phyloP scores from a whole-genome alignment of 2,329 filamentous ascomycete genomes.

The Simplicillium aogashimaense region DNA sequence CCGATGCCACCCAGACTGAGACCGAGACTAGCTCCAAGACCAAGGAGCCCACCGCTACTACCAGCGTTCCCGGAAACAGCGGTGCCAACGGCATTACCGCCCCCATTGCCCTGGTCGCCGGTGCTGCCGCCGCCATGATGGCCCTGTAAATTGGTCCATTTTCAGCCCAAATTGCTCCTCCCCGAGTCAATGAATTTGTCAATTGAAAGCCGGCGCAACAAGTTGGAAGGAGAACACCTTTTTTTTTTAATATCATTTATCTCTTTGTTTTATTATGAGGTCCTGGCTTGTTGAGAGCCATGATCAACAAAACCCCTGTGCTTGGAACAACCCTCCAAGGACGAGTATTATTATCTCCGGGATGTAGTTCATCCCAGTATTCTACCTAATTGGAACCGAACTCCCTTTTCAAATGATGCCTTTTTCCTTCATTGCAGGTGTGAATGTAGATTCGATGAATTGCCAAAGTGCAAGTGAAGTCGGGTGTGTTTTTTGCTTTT shows the following conservation, averaged over 20 bases:
- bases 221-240: too few relatives aligned
- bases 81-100: slow-evolving; percentile 17
- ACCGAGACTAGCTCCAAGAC: background rate
- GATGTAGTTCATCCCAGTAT: too few relatives aligned
- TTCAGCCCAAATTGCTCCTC: too few relatives aligned
- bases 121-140: slow-evolving; percentile 21
- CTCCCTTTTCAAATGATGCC: background rate
- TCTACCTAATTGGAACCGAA: too few relatives aligned
- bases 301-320: too few relatives aligned
- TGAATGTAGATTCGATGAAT: background rate
- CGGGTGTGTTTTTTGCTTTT: background rate
- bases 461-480: background rate
- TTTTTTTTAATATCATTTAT: too few relatives aligned
- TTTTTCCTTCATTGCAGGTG: background rate
- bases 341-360: too few relatives aligned
- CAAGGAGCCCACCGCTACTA: background rate
- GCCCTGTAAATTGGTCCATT: slow-evolving; percentile 11
- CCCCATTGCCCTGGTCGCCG: slow-evolving; percentile 21
- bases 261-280: too few relatives aligned
- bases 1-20: slow-evolving; percentile 1
- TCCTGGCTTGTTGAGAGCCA: too few relatives aligned
- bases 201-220: too few relatives aligned
- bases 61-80: slow-evolving; percentile 13
- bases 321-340: too few relatives aligned
- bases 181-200: too few relatives aligned